A percentile compares a stretch with the other conserved stretches of the same genome.
Conservation (phyloP, 1,284 basidiomycete genomes). For the Xerocomus cyaneibrunnescens region DNA sequence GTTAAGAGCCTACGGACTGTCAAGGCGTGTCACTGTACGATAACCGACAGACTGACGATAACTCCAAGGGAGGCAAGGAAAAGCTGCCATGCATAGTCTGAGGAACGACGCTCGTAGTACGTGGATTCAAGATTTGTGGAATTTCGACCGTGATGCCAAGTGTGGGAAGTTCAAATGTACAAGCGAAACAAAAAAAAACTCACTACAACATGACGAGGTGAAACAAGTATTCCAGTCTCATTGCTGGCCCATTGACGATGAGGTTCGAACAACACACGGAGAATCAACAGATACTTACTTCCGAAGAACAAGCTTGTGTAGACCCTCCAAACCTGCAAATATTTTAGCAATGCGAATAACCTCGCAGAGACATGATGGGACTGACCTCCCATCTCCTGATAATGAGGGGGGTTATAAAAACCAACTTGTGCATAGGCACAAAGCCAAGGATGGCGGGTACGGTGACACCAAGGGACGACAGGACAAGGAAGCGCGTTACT, state of each 20-base stretch:
- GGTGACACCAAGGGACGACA: slow-evolving; percentile 62
- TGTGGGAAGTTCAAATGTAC: not conserved
- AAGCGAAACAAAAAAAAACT: slow-evolving; percentile 23
- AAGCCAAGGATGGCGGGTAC: slow-evolving; percentile 60
- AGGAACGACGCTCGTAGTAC: slow-evolving; percentile 58
- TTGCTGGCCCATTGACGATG: slow-evolving; percentile 38
- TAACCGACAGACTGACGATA: slow-evolving; percentile 47
- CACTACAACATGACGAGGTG: slow-evolving; percentile 76
- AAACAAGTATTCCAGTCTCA: slow-evolving; percentile 65
- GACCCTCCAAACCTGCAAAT: slow-evolving; percentile 69
- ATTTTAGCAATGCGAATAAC: not conserved
- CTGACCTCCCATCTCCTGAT: slow-evolving; percentile 54
- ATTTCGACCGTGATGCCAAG: slow-evolving; percentile 50
- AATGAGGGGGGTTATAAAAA: slow-evolving; percentile 57
- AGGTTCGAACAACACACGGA: not conserved
- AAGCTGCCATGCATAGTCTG: slow-evolving; percentile 78
- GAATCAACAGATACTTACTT: slow-evolving; percentile 42
- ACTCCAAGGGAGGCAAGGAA: slow-evolving; percentile 55
- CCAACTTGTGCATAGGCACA: slow-evolving; percentile 52
- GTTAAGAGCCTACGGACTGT: slow-evolving; percentile 50
- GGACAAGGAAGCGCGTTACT: slow-evolving; percentile 74
- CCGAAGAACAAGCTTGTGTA: slow-evolving; percentile 79
- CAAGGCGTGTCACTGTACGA: slow-evolving; percentile 2
- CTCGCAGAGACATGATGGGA: slow-evolving; percentile 8
- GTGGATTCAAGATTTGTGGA: slow-evolving; percentile 62